Evolutionary conservation across 495 filamentous ascomycete genomes (phyloP), one percentile per base, ranked within the genome.

Genomic region (Cairneyella variabilis): DNA sequence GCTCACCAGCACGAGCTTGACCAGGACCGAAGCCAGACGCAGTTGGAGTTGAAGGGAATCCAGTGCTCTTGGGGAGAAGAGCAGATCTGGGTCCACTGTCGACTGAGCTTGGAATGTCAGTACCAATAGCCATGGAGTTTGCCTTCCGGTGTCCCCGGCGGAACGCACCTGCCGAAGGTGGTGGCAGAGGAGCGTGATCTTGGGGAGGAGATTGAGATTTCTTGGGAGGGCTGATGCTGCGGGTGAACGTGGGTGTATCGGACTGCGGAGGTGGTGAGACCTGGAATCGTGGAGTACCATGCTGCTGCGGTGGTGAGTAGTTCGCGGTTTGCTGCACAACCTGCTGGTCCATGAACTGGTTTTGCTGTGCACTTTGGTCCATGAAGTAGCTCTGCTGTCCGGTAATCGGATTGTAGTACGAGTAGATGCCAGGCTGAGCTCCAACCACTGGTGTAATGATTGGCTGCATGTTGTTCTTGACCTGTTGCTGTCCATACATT

Each of bases 131-230:
- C 38, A 91, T 83, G 2, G 92, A 92, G n/a, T 83, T 81, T 12
- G 84, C 80, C 79, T 96, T 97, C 71, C 91, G 90, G 71, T 97
- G 91, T 26, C 89, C 86, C 51, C 90, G 88, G 50, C 91, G 91
- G 72, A 96, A 96, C 14, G 89, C 87, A 59, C 86, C 90, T 30
- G 83, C 81, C 44, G 88, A 90, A 51, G 88, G 88, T 3, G 86
- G 88, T 27, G 89, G 89, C 34, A 92, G 77, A 5, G 88, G 86
- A 40, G 77, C 74, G 12, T 84, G 77, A 40, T 91, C 86, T 36
- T 73, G 69, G 6, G 82, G 80, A 1, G 76, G 81, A 51, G 70
- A 83, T 57, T 69, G 79, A 55, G 69, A 82, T 69, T 83, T 79
- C 68, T 84, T 86, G 2, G 87, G 88, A 43, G 89, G 88, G 30